Evolutionary conservation across 768 basidiomycete species (phyloP).

Genomic region (Mycena rebaudengoi): DNA sequence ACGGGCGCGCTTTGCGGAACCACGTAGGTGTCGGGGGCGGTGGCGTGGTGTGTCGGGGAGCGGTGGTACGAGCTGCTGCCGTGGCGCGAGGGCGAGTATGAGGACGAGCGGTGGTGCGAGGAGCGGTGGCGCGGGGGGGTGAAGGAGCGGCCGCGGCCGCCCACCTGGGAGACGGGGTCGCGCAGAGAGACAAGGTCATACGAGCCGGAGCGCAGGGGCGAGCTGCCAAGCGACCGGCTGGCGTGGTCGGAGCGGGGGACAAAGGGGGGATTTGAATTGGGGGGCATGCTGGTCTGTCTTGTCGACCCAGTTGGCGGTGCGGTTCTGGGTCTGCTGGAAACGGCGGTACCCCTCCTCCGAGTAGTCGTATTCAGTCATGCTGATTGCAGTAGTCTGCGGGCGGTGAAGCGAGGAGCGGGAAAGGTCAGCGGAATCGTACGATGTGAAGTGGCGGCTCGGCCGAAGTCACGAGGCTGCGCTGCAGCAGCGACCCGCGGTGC

Average conservation of each 20-base stretch:
- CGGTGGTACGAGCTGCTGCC: not conserved
- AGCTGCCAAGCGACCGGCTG: not conserved
- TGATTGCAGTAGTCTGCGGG: not conserved
- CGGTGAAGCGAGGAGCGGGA: not conserved
- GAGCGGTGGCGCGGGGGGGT: not conserved
- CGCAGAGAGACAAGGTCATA: not conserved
- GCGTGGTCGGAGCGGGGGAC: slow-evolving; percentile 8
- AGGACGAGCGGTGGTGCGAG: not conserved
- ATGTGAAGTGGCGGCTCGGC: no score
- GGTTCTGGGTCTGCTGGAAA: slow-evolving; percentile 44
- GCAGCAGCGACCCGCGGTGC: not conserved
- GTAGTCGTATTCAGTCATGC: slow-evolving; percentile 57
- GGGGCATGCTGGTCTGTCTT: slow-evolving; percentile 33
- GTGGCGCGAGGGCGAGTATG: slow-evolving; percentile 14
- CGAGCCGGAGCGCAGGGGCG: slow-evolving; percentile 10
- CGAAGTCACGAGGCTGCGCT: no score
- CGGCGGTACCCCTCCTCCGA: slow-evolving; percentile 51
- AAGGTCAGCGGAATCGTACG: not conserved
- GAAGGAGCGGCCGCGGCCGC: not conserved
- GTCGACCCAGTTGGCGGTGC: slow-evolving; percentile 48
- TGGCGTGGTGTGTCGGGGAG: no score
- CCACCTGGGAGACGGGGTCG: slow-evolving; percentile 19
- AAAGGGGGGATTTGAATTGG: slow-evolving; percentile 19
- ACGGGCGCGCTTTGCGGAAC: not conserved
- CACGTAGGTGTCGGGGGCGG: not conserved